Base-by-base conservation (phyloP, 345 rosid genomes). In the Salix brachista region DNA sequence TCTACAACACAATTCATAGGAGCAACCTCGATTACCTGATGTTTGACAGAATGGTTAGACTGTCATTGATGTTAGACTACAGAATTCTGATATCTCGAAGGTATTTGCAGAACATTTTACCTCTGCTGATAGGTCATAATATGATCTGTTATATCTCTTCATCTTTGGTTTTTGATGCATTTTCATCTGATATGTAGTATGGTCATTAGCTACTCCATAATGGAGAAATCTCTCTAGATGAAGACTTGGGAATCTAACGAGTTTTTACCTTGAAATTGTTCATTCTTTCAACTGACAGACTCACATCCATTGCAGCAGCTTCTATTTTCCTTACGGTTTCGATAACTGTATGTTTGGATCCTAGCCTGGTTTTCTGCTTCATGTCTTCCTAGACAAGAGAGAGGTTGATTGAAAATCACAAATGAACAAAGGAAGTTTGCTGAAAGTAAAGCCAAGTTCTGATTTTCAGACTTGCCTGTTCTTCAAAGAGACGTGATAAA, bases 401-500 rank as follows among this genome's bases (percentile, higher is more conserved):
- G 60, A 58, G 42, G 18, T 72, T 36, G 37, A 28, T 17, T 81
- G 60, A 72, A 11, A 69, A 58, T 64, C n/a, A 21, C 26, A 54
- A 34, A 64, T 48, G 76, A 71, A 76, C 72, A 42, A 48, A 34
- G 73, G 52, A 72, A 71, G 68, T 46, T 71, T 11, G 23, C 21
- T 12, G 19, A 34, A 68, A 36, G 60, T 28, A 16, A 71, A 54
- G 37, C 14, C 16, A 65, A 48, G 42, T 34, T 78, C 52, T 64
- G 79, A 32, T 69, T 58, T 74, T 23, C 25, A 70, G 58, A 69
- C 90, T 84, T 83, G 82, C 98, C 88, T 86, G 87, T 77, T 87
- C 94, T 89, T 89, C 93, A 17, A 95, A 95, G 16, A 91, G 97
- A 80, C 97, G 96, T 39, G 97, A 93, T 85, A 93, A 84, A 87